Evolutionary conservation across 352 stramenopile species (phyloP), one percentile per base, ranked within the genome.

Genomic region (Pythium utonaiense): DNA sequence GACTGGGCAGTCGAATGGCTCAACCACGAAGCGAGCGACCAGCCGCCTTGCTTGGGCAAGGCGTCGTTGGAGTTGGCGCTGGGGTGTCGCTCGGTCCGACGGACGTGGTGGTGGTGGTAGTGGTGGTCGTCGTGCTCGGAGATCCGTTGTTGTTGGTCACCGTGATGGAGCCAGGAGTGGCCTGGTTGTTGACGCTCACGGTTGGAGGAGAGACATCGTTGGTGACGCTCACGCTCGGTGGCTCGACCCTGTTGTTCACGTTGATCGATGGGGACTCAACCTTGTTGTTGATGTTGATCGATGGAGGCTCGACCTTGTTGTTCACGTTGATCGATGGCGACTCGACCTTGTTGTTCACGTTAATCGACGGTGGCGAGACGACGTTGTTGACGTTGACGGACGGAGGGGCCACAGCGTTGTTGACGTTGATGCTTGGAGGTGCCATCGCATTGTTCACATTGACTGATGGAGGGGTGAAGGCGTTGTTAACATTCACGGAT

Each of bases 211-310:
- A 44, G 4, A 21, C 36, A 14, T 17, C 10, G 36, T 44, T 44
- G 36, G 4, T 44, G 6, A 62, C 54, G 54, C 53, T 62, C 3
- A 59, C 53, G 3, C 22, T 41, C 53, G 49, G 49, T 14, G 45
- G 45, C 6, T 41, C 10, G 28, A 44, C 17, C 17, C 42, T 5
- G 24, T 58, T 58, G 31, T 58, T 58, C 17, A 58, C 17, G 36
- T 58, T 58, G n/a, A 51, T 27, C 5, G 36, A 51, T 7, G 36
- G 33, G 3, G 48, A 28, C 3, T 19, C 5, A 3, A 40, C 33
- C 8, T 40, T 40, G 33, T 40, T 40, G 33, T 40, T 40, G 6
- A 40, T 13, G 33, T 40, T 40, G 10, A 40, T 13, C 0, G 33
- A 40, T 17, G 33, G 33, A n/a, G 33, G 13, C 4, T 40, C 3